phyloP scores from a whole-genome alignment of 108 stramenopile genomes.

The Pinguiococcus pyrenoidosus region DNA sequence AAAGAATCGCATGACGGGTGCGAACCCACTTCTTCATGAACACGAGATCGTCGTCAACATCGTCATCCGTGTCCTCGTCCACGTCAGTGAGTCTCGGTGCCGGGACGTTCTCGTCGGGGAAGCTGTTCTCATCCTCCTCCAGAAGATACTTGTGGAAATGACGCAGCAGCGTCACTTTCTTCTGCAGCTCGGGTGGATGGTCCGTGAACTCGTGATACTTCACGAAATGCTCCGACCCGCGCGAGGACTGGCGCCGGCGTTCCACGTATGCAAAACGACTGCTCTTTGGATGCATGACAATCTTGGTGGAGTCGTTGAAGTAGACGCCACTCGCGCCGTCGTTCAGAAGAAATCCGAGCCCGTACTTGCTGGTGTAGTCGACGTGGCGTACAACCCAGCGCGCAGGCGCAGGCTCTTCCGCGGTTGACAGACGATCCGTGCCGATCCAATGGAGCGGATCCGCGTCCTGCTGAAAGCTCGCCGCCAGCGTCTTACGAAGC shows the following conservation, averaged over 20 bases:
- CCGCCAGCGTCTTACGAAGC: too few relatives aligned
- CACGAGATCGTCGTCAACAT: constrained; percentile 30
- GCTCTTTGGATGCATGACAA: constrained; percentile 63
- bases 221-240: not conserved
- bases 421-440: too few relatives aligned
- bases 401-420: too few relatives aligned
- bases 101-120: not conserved
- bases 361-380: constrained; percentile 95
- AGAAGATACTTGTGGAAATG: constrained; percentile 90
- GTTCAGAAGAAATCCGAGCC: constrained; percentile 82
- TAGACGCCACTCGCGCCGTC: constrained; percentile 92
- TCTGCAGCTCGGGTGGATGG: constrained; percentile 72
- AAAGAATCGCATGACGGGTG: constrained; percentile 88
- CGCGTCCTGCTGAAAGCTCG: too few relatives aligned
- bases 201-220: constrained; percentile 45
- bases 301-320: constrained; percentile 92
- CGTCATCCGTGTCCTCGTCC: constrained; percentile 9
- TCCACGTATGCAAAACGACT: constrained; percentile 78
- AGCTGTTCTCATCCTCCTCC: too few relatives aligned
- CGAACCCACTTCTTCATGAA: constrained; percentile 96
- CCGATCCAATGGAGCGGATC: too few relatives aligned
- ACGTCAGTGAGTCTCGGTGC: not conserved
- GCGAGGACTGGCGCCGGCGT: constrained; percentile 25
- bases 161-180: constrained; percentile 85
- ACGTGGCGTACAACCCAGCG: constrained; percentile 90